A percentile compares a stretch with the other conserved stretches of the same genome.
These are phyloP conservation scores for Albophoma yamanashiensis DNA, from an alignment of 2,329 filamentous ascomycete species.

Conservation along the genomic window DNA sequence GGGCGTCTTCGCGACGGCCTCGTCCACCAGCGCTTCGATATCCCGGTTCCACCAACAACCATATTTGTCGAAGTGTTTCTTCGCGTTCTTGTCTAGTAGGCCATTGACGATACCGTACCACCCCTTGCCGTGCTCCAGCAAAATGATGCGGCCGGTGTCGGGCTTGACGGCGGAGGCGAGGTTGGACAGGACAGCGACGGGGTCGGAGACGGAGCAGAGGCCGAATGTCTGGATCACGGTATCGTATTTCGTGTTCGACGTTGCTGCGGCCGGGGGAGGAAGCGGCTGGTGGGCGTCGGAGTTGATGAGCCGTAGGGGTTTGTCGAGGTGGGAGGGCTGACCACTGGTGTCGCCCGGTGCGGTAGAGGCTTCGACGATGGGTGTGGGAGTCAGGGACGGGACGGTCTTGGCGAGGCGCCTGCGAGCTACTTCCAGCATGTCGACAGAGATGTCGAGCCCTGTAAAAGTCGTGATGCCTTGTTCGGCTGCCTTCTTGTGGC, in stretches of 20 bases:
- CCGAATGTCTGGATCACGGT: conserved; percentile 55
- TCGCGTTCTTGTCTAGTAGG: conserved; percentile 43
- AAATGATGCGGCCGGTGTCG: conserved; percentile 45
- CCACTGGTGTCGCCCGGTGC: conserved; percentile 23
- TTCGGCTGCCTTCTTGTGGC: conserved; percentile 4
- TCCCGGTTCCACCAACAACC: conserved; percentile 63
- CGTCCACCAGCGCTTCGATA: conserved; percentile 41
- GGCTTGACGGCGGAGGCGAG: conserved; percentile 42
- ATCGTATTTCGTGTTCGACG: conserved; percentile 40
- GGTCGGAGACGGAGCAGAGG: conserved; percentile 50
- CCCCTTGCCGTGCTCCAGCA: conserved; percentile 53
- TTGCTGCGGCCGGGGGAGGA: conserved; percentile 24
- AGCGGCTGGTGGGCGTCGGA: conserved; percentile 36
- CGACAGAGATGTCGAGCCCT: conserved; percentile 48
- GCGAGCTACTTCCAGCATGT: conserved; percentile 50
- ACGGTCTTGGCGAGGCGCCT: conserved; percentile 36
- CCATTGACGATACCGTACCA: conserved; percentile 43
- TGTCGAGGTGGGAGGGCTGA: conserved; percentile 27
- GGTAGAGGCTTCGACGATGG: conserved; percentile 20
- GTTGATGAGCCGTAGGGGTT: conserved; percentile 35
- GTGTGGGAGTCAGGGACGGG: conserved; percentile 22
- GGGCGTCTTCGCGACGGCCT: conserved; percentile 34
- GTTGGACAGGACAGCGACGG: conserved; percentile 39
- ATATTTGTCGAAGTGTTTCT: conserved; percentile 45
- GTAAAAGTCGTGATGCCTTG: conserved; percentile 42